Evolutionary conservation across 306 rosid species (phyloP).

Genomic region (cucumber (Cucumis sativus)): Cucumber_9930_V3 NC_026659.2:30341001-30341500

Average conservation of each 20-base stretch:
- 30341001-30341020: no score
- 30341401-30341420: conserved; percentile 58
- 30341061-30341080: no score
- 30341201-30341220: conserved; percentile 25
- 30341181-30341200: not conserved
- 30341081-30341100: no score
- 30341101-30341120: no score
- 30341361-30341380: conserved; percentile 59
- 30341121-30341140: no score
- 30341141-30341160: not conserved
- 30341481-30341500: not conserved
- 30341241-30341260: conserved; percentile 29
- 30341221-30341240: conserved; percentile 44
- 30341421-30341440: conserved; percentile 34
- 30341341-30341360: conserved; percentile 41
- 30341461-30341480: conserved; percentile 57
- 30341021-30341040: no score
- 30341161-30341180: not conserved
- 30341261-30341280: conserved; percentile 21
- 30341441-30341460: conserved; percentile 39
- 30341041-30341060: no score
- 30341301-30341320: conserved; percentile 33
- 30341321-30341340: conserved; percentile 33
- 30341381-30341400: conserved; percentile 55
- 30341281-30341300: conserved; percentile 42